Conservation (phyloP, 1,139 yeast genomes). For the Kodamaea fungicola region DNA sequence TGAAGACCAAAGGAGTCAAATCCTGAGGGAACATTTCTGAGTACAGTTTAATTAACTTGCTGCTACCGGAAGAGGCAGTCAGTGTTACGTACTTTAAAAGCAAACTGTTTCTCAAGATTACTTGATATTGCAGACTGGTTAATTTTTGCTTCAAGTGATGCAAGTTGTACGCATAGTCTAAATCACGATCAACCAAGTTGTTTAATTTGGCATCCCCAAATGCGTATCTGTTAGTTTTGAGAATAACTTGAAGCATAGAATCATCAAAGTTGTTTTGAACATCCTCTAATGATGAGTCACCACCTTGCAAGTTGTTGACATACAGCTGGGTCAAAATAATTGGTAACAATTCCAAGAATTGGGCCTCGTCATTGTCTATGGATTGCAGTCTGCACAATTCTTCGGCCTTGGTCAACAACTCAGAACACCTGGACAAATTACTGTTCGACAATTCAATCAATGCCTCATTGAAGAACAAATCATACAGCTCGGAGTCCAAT, state of each 20-base stretch:
- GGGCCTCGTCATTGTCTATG: conserved; percentile 26
- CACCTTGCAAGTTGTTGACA: conserved; percentile 49
- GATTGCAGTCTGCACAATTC: conserved; percentile 23
- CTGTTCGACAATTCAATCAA: conserved; percentile 48
- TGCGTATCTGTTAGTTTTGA: conserved; percentile 34
- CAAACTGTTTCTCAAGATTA: conserved; percentile 42
- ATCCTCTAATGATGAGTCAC: conserved; percentile 31
- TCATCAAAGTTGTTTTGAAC: conserved; percentile 26
- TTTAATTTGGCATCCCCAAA: conserved; percentile 16
- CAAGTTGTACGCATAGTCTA: conserved; percentile 39
- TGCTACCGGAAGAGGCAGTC: conserved; percentile 25
- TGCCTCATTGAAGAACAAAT: conserved; percentile 63
- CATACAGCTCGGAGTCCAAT: conserved; percentile 25
- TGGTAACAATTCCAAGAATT: conserved; percentile 52
- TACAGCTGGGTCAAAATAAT: conserved; percentile 70
- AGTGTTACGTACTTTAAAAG: conserved; percentile 39
- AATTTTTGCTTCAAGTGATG: conserved; percentile 36
- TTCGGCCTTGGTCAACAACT: conserved; percentile 50
- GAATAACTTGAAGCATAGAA: conserved; percentile 27
- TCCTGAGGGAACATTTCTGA: conserved; percentile 29
- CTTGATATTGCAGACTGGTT: conserved; percentile 40
- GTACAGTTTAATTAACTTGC: conserved; percentile 17
- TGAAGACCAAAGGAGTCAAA: conserved; percentile 29
- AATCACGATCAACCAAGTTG: conserved; percentile 41
- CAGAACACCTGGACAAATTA: conserved; percentile 41